Evolutionary conservation across 768 basidiomycete genomes (phyloP).

Genomic region (Clitopilus hobsonii): DNA sequence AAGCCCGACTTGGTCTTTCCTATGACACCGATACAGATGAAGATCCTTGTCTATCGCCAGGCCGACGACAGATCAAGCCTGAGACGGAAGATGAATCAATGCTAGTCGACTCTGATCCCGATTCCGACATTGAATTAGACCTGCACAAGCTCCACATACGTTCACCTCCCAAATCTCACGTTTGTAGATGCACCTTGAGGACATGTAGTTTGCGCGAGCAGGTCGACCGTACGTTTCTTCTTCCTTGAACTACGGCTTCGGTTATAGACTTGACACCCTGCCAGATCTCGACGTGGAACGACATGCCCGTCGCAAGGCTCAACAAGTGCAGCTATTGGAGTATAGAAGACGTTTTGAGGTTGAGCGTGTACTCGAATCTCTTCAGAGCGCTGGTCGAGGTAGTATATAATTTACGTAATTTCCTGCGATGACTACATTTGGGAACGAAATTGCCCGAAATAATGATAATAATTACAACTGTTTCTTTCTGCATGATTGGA

Average conservation of each 20-base stretch:
- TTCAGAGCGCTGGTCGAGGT: conserved; percentile 5
- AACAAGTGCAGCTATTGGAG: conserved; percentile 10
- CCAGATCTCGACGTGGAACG: conserved; percentile 8
- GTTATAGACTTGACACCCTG: background rate
- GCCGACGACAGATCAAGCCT: background rate
- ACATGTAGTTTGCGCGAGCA: background rate
- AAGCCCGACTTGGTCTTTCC: background rate
- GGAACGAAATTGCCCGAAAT: background rate
- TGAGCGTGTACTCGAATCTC: conserved; percentile 6
- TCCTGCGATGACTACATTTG: background rate
- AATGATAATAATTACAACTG: background rate
- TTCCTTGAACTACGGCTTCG: background rate
- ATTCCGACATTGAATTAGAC: background rate
- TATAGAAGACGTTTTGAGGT: conserved; percentile 10
- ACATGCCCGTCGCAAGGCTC: conserved; percentile 9
- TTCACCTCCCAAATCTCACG: background rate
- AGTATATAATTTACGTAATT: conserved; percentile 1
- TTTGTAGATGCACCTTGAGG: background rate
- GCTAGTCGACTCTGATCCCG: background rate
- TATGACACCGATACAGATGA: background rate
- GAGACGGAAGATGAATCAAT: background rate
- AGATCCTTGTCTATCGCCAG: background rate
- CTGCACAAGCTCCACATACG: background rate
- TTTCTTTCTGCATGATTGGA: background rate
- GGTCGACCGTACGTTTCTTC: background rate